Percentiles rank a stretch among this genome's conserved stretches.
Conservation (phyloP, 1,139 yeast species). For the Geotrichum reessii region DNA sequence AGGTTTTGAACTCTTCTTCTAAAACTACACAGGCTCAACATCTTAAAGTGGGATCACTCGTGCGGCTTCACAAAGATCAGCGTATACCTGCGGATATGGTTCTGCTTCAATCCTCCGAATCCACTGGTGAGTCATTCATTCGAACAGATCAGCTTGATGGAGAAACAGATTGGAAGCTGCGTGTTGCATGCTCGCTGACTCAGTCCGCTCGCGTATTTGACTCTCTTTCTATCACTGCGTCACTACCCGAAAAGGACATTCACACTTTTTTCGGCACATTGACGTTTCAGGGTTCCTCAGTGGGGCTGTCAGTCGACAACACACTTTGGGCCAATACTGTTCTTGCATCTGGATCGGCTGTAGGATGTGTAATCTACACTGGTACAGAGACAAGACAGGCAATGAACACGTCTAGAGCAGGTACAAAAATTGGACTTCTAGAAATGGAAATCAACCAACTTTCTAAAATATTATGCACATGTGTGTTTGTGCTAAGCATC, state of each 20-base stretch:
- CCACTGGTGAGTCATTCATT: constrained; percentile 80
- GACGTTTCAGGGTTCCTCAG: constrained; percentile 48
- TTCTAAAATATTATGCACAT: constrained; percentile 80
- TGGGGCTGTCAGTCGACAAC: constrained; percentile 78
- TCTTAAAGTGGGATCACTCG: constrained; percentile 79
- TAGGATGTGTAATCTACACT: constrained; percentile 84
- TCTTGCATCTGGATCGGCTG: constrained; percentile 84
- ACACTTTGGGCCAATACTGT: constrained; percentile 98
- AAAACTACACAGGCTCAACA: constrained; percentile 52
- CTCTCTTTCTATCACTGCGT: constrained; percentile 56
- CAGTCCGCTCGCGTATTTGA: constrained; percentile 50
- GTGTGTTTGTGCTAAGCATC: constrained; percentile 74
- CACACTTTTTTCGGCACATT: constrained; percentile 75
- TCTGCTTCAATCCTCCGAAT: constrained; percentile 74
- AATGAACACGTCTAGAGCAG: constrained; percentile 81
- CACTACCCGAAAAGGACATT: constrained; percentile 77
- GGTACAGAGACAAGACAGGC: constrained; percentile 93
- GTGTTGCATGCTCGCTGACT: constrained; percentile 69
- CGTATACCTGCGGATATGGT: constrained; percentile 93
- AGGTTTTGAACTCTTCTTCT: constrained; percentile 44
- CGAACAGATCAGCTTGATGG: constrained; percentile 98
- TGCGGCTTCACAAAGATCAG: constrained; percentile 72
- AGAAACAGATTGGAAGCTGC: constrained; percentile 96
- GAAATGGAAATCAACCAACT: constrained; percentile 86
- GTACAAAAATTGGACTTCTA: constrained; percentile 84